phyloP scores from a whole-genome alignment of 2,329 filamentous ascomycete species.

The Cercospora zeina region DNA sequence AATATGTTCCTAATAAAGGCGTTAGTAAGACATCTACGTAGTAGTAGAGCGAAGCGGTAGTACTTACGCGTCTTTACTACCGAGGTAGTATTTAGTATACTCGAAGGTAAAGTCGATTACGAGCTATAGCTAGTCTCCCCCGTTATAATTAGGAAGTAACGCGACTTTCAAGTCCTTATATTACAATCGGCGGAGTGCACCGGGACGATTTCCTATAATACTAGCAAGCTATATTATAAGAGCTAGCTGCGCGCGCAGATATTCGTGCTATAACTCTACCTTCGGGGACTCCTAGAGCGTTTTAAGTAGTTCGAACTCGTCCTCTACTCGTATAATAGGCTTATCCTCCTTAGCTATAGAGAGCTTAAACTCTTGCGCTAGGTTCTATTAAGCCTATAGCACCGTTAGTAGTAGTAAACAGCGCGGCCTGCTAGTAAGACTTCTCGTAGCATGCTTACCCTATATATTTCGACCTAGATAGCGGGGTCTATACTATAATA shows the following conservation, averaged over 20 bases:
- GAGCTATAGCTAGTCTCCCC: constrained; percentile 18
- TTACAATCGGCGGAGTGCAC: constrained; percentile 17
- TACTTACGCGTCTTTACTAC: constrained; percentile 26
- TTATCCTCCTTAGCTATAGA: constrained; percentile 24
- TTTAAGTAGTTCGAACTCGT: constrained; percentile 27
- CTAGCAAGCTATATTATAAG: constrained; percentile 22
- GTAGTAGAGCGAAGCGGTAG: background rate
- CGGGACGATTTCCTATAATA: constrained; percentile 23
- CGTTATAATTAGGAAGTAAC: constrained; percentile 22
- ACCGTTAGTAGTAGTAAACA: no score
- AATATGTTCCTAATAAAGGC: constrained; percentile 23
- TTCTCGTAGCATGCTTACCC: background rate
- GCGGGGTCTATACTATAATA: background rate
- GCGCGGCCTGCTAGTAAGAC: no score
- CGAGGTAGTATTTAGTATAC: constrained; percentile 27
- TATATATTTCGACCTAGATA: constrained; percentile 6
- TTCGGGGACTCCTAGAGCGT: constrained; percentile 23
- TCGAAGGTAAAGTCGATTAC: constrained; percentile 27
- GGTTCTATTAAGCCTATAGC: constrained; percentile 16
- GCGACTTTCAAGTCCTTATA: constrained; percentile 22
- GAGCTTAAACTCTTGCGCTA: constrained; percentile 22
- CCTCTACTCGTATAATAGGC: constrained; percentile 9
- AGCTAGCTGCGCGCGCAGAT: constrained; percentile 22
- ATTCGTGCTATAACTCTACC: constrained; percentile 24
- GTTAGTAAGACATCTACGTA: background rate